Conservation (phyloP, 495 filamentous ascomycete genomes). For the Neurospora sp. region DNA sequence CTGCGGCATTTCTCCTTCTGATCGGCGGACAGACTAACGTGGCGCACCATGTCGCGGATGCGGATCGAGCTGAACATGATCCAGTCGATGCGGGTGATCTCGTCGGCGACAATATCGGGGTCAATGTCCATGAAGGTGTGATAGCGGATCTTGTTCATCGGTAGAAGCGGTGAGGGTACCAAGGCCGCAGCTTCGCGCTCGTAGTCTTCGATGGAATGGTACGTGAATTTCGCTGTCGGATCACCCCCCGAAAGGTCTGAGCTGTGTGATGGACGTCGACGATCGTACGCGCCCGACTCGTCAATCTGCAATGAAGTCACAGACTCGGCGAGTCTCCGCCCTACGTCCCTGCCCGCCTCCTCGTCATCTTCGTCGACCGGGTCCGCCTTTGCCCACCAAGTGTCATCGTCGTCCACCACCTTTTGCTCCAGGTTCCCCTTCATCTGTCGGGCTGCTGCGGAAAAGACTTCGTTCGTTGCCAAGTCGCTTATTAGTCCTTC, state of each 20-base stretch:
- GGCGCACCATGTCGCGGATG: conserved; percentile 85
- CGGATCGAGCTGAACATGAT: conserved; percentile 92
- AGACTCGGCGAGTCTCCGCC: conserved; percentile 26
- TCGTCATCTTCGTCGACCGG: conserved; percentile 38
- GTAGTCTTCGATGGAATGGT: conserved; percentile 58
- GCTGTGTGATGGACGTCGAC: conserved; percentile 36
- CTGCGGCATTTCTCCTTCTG: conserved; percentile 69
- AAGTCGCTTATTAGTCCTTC: conserved; percentile 61
- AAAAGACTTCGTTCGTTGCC: conserved; percentile 62
- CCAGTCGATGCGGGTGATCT: conserved; percentile 95
- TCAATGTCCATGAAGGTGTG: conserved; percentile 70
- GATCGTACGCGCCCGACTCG: conserved; percentile 19
- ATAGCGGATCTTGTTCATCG: conserved; percentile 71
- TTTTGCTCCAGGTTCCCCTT: conserved; percentile 51
- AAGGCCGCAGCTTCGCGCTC: conserved; percentile 61
- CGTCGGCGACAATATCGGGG: conserved; percentile 76
- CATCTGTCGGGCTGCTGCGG: conserved; percentile 77
- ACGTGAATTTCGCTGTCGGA: conserved; percentile 33
- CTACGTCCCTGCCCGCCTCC: conserved; percentile 6
- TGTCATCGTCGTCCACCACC: conserved; percentile 69
- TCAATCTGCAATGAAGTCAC: conserved; percentile 36
- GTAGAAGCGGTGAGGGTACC: conserved; percentile 47
- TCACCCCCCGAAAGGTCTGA: conserved; percentile 33
- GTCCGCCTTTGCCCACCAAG: conserved; percentile 64
- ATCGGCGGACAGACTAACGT: conserved; percentile 66